Evolutionary conservation across 768 basidiomycete genomes (phyloP).

Genomic region (Paxillus rubicundulus): DNA sequence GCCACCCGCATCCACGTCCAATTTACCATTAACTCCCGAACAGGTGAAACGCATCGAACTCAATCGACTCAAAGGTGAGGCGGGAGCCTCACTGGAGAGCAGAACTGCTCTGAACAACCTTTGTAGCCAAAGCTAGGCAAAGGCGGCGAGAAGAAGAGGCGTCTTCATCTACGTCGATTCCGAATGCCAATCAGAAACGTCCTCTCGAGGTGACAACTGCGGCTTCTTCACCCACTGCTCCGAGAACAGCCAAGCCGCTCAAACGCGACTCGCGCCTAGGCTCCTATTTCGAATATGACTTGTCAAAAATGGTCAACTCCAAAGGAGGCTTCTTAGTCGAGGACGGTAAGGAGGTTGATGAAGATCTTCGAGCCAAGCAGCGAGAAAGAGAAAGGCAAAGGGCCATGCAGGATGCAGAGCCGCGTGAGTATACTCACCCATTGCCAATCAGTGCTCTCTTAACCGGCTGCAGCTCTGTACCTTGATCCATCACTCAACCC

Average conservation of each 20-base stretch:
- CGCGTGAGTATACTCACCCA: constrained; percentile 44
- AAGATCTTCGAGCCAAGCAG: constrained; percentile 71
- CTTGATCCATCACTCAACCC: constrained; percentile 75
- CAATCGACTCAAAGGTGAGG: constrained; percentile 71
- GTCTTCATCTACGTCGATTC: constrained; percentile 42
- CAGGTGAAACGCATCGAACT: constrained; percentile 71
- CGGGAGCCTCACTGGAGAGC: not conserved
- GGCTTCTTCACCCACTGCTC: constrained; percentile 57
- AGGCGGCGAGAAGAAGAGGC: constrained; percentile 59
- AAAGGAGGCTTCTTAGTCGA: constrained; percentile 95
- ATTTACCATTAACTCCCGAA: constrained; percentile 56
- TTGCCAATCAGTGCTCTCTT: not conserved
- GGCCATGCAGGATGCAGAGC: constrained; percentile 70
- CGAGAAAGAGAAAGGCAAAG: constrained; percentile 79
- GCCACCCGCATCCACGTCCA: constrained; percentile 9
- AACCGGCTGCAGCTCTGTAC: constrained; percentile 58
- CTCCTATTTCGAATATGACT: constrained; percentile 95
- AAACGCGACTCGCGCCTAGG: constrained; percentile 78
- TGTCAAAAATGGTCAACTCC: constrained; percentile 95
- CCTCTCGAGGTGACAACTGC: constrained; percentile 58
- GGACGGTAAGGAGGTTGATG: constrained; percentile 79
- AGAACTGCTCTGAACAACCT: constrained; percentile 1
- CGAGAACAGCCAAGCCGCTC: constrained; percentile 46
- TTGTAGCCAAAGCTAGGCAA: constrained; percentile 71
- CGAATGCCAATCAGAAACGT: constrained; percentile 75